Percentiles rank a stretch among this genome's conserved stretches.
phyloP scores from a whole-genome alignment of 192 early-diverging fungal genomes.

The Geranomyces variabilis region DNA sequence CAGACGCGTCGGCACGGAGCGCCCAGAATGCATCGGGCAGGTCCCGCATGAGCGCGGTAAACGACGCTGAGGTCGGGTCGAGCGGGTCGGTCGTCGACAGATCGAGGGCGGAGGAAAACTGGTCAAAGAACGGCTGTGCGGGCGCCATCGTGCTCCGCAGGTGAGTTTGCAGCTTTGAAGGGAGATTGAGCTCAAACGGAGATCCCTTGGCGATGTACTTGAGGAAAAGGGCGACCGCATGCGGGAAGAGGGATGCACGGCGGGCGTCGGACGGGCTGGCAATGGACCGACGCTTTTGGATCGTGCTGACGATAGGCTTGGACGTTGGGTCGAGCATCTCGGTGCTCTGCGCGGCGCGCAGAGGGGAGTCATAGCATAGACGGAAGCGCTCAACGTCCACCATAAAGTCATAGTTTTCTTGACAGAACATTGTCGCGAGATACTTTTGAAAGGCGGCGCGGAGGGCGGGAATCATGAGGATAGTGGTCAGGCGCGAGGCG shows the following conservation, averaged over 20 bases:
- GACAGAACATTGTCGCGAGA: constrained; percentile 67
- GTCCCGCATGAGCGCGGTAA: constrained; percentile 35
- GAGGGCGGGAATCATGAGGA: constrained; percentile 58
- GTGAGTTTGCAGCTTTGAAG: constrained; percentile 37
- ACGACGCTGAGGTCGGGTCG: constrained; percentile 37
- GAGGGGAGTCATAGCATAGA: constrained; percentile 31
- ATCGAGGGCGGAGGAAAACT: constrained; percentile 55
- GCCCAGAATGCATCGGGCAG: constrained; percentile 11
- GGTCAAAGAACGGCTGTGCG: constrained; percentile 48
- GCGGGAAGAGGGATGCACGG: constrained; percentile 12
- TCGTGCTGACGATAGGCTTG: not conserved
- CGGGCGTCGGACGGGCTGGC: not conserved
- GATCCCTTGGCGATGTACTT: constrained; percentile 44
- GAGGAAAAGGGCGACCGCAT: constrained; percentile 47
- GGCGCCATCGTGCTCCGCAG: constrained; percentile 42
- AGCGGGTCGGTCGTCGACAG: constrained; percentile 52
- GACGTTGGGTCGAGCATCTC: constrained; percentile 7
- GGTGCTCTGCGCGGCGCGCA: not conserved
- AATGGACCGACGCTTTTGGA: constrained; percentile 1
- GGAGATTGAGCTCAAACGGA: constrained; percentile 51
- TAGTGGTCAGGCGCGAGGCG: constrained; percentile 59
- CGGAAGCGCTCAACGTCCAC: constrained; percentile 62
- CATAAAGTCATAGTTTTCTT: constrained; percentile 76
- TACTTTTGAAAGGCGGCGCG: constrained; percentile 66
- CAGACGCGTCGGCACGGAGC: not conserved